Conservation (phyloP, 2,329 filamentous ascomycete genomes). For the Lachnum nothofagi region DNA sequence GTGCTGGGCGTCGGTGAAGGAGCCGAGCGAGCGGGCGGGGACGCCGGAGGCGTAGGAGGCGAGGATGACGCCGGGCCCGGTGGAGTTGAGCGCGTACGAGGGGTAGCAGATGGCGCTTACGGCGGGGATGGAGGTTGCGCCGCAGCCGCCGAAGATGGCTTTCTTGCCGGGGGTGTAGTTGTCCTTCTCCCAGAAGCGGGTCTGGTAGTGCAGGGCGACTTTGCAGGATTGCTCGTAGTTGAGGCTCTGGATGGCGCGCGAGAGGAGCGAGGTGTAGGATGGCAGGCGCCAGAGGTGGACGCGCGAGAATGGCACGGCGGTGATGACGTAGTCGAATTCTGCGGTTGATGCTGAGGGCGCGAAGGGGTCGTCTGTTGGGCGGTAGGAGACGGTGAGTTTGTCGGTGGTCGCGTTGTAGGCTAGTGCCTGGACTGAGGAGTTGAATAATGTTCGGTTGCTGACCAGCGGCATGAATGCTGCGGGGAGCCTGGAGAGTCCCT, state of each 20-base stretch:
- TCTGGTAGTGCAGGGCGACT: constrained; percentile 62
- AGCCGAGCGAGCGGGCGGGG: constrained; percentile 38
- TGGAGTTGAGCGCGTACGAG: constrained; percentile 59
- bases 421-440: constrained; percentile 53
- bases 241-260: constrained; percentile 44
- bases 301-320: constrained; percentile 30
- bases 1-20: constrained; percentile 54
- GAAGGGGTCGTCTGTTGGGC: constrained; percentile 33
- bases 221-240: constrained; percentile 47
- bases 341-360: constrained; percentile 5
- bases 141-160: constrained; percentile 38
- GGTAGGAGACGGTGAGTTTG: constrained; percentile 56
- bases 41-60: constrained; percentile 52
- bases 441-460: constrained; percentile 50
- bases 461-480: constrained; percentile 59
- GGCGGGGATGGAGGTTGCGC: constrained; percentile 58
- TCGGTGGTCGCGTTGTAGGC: constrained; percentile 45
- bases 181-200: constrained; percentile 52
- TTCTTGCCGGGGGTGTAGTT: constrained; percentile 34
- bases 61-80: constrained; percentile 57
- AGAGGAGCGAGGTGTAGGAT: constrained; percentile 39
- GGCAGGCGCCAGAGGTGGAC: constrained; percentile 19
- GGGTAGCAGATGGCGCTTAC: constrained; percentile 63
- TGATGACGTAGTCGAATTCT: constrained; percentile 26
- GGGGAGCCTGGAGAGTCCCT: constrained; percentile 53